These are phyloP conservation scores for Aspergillus sp. DNA, from an alignment of 2,329 filamentous ascomycete species.

Conservation along the genomic window DNA sequence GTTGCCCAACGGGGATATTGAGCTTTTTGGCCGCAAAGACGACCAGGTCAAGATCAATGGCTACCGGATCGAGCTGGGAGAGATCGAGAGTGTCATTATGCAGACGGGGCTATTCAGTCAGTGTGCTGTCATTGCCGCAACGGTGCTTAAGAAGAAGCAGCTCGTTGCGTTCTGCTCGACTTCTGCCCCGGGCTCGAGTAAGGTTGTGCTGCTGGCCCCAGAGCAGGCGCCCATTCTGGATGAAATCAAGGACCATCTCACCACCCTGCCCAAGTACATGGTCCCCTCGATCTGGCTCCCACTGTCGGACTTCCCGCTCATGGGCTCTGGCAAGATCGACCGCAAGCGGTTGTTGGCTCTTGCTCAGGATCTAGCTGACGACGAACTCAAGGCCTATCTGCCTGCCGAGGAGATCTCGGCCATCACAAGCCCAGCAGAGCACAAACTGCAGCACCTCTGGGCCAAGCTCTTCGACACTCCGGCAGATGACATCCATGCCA, in stretches of 20 bases:
- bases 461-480: constrained; percentile 10
- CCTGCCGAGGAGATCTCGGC: background rate
- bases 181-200: background rate
- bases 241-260: background rate
- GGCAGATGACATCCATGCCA: constrained; percentile 5
- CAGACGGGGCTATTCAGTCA: constrained; percentile 6
- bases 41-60: constrained; percentile 64
- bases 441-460: constrained; percentile 13
- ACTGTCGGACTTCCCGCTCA: constrained; percentile 4
- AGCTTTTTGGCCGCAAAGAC: constrained; percentile 57
- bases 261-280: constrained; percentile 8
- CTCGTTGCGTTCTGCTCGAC: constrained; percentile 13
- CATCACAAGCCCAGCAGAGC: constrained; percentile 10
- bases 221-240: background rate
- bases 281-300: constrained; percentile 9
- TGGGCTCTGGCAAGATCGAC: constrained; percentile 11
- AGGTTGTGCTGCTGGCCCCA: background rate
- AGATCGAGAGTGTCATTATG: constrained; percentile 25
- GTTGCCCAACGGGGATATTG: constrained; percentile 20
- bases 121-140: constrained; percentile 1
- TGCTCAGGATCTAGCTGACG: background rate
- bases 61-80: constrained; percentile 59
- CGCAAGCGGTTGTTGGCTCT: constrained; percentile 10
- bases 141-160: constrained; percentile 13
- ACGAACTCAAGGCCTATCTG: background rate